phyloP scores from a whole-genome alignment of 306 rosid species.

The Gleditsia sinensis region DNA sequence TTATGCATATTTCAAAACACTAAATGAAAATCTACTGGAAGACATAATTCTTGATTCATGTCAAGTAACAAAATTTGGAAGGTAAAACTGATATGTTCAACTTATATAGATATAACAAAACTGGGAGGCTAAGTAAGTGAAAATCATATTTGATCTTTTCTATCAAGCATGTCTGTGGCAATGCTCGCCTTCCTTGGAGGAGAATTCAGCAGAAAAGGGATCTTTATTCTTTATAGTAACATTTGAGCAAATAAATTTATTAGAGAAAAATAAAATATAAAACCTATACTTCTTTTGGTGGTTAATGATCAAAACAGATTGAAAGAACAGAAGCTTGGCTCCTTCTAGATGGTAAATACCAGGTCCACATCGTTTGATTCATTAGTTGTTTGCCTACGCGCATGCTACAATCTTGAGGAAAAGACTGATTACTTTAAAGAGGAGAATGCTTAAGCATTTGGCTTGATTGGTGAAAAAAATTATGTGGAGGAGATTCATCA shows the following conservation, averaged over 20 bases:
- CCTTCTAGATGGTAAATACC: neutral
- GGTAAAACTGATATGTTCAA: neutral
- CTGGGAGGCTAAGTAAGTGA: neutral
- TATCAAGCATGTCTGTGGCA: neutral
- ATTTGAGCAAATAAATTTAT: neutral
- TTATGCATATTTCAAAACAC: neutral
- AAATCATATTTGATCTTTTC: neutral
- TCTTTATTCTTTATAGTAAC: neutral
- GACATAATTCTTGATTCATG: neutral
- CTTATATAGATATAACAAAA: neutral
- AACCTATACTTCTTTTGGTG: neutral
- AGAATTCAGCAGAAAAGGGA: neutral
- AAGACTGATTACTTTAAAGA: neutral
- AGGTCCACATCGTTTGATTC: neutral
- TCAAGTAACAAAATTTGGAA: neutral
- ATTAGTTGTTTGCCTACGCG: neutral
- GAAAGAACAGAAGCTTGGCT: neutral
- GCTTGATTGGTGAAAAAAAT: too few species aligned
- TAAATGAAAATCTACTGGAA: neutral
- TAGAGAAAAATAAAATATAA: neutral
- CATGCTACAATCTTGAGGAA: neutral
- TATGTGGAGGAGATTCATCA: neutral
- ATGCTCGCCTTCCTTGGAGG: neutral
- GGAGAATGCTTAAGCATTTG: neutral
- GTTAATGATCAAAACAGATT: neutral